A percentile compares a stretch with the other conserved stretches of the same genome.
These are phyloP conservation scores for Lathyrus oleraceus DNA, from an alignment of 306 rosid genomes.

Conservation along the genomic window DNA sequence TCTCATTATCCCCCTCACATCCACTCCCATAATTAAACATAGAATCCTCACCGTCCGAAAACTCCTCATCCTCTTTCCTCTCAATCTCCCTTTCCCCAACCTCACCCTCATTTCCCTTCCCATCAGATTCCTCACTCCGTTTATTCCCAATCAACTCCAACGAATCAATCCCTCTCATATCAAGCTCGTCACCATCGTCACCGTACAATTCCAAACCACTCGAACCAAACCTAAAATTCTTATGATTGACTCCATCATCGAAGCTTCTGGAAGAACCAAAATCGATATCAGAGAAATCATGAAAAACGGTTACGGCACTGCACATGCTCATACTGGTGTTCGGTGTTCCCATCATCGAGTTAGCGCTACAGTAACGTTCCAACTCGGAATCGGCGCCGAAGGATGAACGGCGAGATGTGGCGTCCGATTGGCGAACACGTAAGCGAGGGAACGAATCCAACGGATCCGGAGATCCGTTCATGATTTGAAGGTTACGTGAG, in stretches of 20 bases:
- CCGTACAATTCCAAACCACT: conserved; percentile 63
- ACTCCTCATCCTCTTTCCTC: conserved; percentile 51
- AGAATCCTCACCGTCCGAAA: conserved; percentile 78
- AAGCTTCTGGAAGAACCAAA: conserved; percentile 45
- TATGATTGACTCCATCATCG: conserved; percentile 47
- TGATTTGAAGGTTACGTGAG: conserved; percentile 37
- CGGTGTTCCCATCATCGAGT: conserved; percentile 83
- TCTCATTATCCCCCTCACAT: conserved; percentile 40
- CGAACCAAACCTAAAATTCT: conserved; percentile 30
- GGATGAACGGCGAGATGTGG: conserved; percentile 68
- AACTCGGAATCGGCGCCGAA: conserved; percentile 76
- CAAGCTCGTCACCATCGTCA: conserved; percentile 49
- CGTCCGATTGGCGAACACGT: conserved; percentile 45
- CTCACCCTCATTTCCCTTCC: conserved; percentile 13
- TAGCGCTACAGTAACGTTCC: conserved; percentile 88
- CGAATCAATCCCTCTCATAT: conserved; percentile 40
- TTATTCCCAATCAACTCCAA: conserved; percentile 36
- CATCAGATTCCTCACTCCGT: conserved; percentile 18
- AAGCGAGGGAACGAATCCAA: conserved; percentile 44
- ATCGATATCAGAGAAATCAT: conserved; percentile 63
- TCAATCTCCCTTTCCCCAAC: conserved; percentile 37
- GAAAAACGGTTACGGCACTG: conserved; percentile 67
- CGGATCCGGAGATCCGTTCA: conserved; percentile 47
- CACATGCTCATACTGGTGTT: conserved; percentile 48
- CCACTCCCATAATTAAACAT: conserved; percentile 56